Conservation (phyloP, 1,284 basidiomycete species). For the Limonomyces culmigenus region DNA sequence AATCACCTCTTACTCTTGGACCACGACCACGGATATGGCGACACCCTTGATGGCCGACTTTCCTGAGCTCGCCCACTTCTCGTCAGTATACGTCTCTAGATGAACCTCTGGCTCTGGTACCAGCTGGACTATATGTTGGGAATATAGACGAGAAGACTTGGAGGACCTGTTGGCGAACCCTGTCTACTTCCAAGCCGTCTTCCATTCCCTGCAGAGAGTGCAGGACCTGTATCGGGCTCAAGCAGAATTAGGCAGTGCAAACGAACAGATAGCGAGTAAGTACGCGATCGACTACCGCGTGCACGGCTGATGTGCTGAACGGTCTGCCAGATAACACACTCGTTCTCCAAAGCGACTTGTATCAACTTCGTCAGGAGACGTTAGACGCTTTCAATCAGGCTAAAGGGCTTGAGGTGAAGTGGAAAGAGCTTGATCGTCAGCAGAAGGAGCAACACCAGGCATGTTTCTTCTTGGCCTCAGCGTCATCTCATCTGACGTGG, state of each 20-base stretch:
- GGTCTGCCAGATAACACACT: slow-evolving; percentile 50
- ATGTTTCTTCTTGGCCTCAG: slow-evolving; percentile 4
- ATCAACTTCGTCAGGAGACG: slow-evolving; percentile 61
- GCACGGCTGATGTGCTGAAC: not conserved
- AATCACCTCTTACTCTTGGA: no score
- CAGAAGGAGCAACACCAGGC: slow-evolving; percentile 83
- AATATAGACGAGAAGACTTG: slow-evolving; percentile 61
- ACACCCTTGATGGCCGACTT: slow-evolving; percentile 45
- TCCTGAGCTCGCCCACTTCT: slow-evolving; percentile 51
- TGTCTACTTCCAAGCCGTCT: slow-evolving; percentile 72
- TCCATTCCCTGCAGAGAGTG: slow-evolving; percentile 63
- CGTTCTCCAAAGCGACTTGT: slow-evolving; percentile 54
- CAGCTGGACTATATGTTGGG: not conserved
- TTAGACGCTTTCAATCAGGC: slow-evolving; percentile 76
- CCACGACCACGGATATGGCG: no score
- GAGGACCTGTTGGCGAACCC: slow-evolving; percentile 74
- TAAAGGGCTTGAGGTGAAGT: slow-evolving; percentile 59
- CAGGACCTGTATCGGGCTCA: slow-evolving; percentile 60
- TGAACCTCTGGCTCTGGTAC: not conserved
- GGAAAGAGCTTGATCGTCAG: slow-evolving; percentile 74
- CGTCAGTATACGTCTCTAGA: slow-evolving; percentile 26
- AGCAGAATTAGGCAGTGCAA: slow-evolving; percentile 62
- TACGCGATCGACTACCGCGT: slow-evolving; percentile 6
- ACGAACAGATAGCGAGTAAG: slow-evolving; percentile 73
- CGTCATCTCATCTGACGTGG: slow-evolving; percentile 1